A percentile compares a stretch with the other conserved stretches of the same genome.
Evolutionary conservation across 75 land plant genomes (phyloP).

Genomic region (Pseudotsuga menziesii): DNA sequence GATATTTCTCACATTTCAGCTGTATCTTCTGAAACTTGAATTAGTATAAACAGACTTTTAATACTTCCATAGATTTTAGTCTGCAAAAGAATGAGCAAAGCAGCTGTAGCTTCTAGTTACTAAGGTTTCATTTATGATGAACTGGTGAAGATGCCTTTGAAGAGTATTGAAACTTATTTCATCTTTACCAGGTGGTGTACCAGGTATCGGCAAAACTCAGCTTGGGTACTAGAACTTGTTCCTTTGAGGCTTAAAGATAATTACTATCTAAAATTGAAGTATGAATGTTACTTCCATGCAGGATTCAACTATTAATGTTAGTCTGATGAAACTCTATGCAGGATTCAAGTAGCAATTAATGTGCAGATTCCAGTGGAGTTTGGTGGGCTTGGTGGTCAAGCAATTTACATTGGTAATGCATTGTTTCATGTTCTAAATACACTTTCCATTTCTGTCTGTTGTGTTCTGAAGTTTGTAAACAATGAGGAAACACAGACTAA

Average conservation of each 20-base stretch:
- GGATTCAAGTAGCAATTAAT: conserved; percentile 95
- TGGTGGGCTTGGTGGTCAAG: conserved; percentile 92
- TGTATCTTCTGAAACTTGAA: not conserved
- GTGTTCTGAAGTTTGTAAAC: not conserved
- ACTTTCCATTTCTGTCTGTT: not conserved
- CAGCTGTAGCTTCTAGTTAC: not conserved
- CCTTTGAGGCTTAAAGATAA: not conserved
- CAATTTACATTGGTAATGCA: conserved; percentile 74
- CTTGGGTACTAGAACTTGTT: conserved; percentile 58
- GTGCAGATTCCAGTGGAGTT: conserved; percentile 81
- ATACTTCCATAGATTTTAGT: not conserved
- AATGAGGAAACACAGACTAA: not conserved
- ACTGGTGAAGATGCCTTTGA: not conserved
- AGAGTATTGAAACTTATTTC: not conserved
- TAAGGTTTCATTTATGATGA: not conserved
- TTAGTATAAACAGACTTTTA: not conserved
- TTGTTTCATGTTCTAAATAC: not conserved
- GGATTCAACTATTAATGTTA: too few relatives aligned
- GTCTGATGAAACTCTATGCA: conserved; percentile 16
- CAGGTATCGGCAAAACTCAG: conserved; percentile 98
- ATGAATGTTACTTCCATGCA: not conserved
- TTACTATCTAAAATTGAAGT: not conserved
- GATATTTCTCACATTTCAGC: not conserved
- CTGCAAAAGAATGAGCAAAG: not conserved
- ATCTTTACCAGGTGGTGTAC: conserved; percentile 76